Percentiles rank a stretch among this genome's conserved stretches.
These are phyloP conservation scores for Plasmodium adleri DNA, from an alignment of 169 alveolate genomes.

Conservation along the genomic window DNA sequence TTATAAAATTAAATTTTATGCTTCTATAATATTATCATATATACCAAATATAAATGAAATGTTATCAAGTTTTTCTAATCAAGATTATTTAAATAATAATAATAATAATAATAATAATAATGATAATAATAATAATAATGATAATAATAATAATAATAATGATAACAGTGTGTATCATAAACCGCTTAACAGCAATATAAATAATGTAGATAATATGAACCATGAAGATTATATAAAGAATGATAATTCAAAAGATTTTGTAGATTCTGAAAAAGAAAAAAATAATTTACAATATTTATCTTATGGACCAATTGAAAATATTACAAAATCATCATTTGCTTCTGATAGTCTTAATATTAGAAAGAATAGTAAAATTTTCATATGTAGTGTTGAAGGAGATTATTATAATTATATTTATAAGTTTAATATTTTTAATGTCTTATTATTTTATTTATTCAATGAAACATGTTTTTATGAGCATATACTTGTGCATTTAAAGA, in stretches of 20 bases:
- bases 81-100: neutral
- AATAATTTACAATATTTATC: neutral
- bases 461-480: constrained; percentile 29
- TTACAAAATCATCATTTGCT: neutral
- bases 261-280: neutral
- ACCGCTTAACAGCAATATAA: neutral
- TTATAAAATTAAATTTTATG: constrained; percentile 41
- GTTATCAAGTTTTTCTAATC: neutral
- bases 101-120: neutral
- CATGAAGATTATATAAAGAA: neutral
- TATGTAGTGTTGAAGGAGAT: constrained; percentile 64
- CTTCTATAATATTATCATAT: constrained; percentile 39
- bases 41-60: constrained; percentile 36
- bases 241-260: too few relatives aligned
- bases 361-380: constrained; percentile 49
- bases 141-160: neutral
- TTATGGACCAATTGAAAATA: neutral
- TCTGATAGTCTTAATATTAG: neutral
- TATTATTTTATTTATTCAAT: constrained; percentile 26
- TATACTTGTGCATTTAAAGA: constrained; percentile 13
- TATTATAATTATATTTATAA: constrained; percentile 35
- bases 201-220: neutral
- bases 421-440: constrained; percentile 18
- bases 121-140: neutral
- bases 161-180: too few relatives aligned